Evolutionary conservation across 2,329 filamentous ascomycete species (phyloP).

Genomic region (Penicillium sumatraense): DNA sequence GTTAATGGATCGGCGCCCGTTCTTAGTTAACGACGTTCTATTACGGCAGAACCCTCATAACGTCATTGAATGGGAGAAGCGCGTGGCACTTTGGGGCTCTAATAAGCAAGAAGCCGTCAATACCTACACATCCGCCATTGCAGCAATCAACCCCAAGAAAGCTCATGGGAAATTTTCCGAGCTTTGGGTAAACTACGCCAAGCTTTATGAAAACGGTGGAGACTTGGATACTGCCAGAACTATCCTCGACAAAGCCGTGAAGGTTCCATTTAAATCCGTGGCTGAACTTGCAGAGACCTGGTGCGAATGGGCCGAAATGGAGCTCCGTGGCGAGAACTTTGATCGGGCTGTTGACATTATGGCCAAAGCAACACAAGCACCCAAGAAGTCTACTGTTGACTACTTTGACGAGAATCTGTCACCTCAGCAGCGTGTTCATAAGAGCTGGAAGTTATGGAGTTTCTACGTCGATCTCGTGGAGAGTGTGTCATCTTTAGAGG

Average conservation of each 20-base stretch:
- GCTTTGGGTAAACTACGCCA: slow-evolving; percentile 95
- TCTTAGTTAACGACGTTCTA: slow-evolving; percentile 93
- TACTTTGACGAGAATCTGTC: slow-evolving; percentile 96
- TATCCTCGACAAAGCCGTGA: slow-evolving; percentile 97
- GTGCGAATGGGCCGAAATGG: slow-evolving; percentile 99
- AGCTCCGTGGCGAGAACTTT: slow-evolving; percentile 93
- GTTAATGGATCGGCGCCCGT: slow-evolving; percentile 94
- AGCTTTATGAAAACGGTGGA: slow-evolving; percentile 89
- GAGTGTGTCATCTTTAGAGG: slow-evolving; percentile 86
- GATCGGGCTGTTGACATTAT: slow-evolving; percentile 93
- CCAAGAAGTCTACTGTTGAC: slow-evolving; percentile 96
- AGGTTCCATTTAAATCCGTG: slow-evolving; percentile 98
- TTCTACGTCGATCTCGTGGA: slow-evolving; percentile 99
- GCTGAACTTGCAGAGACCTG: slow-evolving; percentile 96
- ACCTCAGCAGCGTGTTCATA: slow-evolving; percentile 95
- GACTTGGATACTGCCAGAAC: slow-evolving; percentile 84
- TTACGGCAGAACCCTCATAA: slow-evolving; percentile 95
- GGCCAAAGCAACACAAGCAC: slow-evolving; percentile 96
- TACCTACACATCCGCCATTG: slow-evolving; percentile 93
- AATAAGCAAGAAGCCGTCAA: slow-evolving; percentile 90
- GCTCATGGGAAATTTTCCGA: slow-evolving; percentile 92
- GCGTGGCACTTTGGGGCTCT: slow-evolving; percentile 92
- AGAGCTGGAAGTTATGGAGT: slow-evolving; percentile 99
- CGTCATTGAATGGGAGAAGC: slow-evolving; percentile 95
- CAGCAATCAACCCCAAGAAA: slow-evolving; percentile 90